Conservation (phyloP, 148 eudicot species). For the Nyssa sinensis region DNA sequence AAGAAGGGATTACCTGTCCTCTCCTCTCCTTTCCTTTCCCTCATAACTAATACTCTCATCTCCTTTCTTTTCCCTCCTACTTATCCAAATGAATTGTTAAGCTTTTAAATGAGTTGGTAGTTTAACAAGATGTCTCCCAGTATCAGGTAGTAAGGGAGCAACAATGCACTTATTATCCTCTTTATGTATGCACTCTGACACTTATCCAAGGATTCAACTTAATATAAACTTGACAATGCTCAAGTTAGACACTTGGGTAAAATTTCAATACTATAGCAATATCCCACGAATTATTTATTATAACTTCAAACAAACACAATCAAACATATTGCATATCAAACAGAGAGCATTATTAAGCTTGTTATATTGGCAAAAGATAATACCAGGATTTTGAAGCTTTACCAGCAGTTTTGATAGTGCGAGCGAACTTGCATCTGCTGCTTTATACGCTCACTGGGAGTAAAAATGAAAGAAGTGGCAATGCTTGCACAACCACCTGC, state of each 20-base stretch:
- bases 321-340: slow-evolving; percentile 2
- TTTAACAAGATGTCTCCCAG: not conserved
- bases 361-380: not conserved
- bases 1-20: too few relatives aligned
- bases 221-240: not conserved
- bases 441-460: slow-evolving; percentile 96
- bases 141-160: not conserved
- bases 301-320: not conserved
- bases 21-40: too few relatives aligned
- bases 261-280: not conserved
- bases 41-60: too few relatives aligned
- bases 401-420: slow-evolving; percentile 89
- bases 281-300: not conserved
- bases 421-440: slow-evolving; percentile 99
- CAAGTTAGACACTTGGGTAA: not conserved
- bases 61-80: too few relatives aligned
- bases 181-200: not conserved
- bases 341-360: not conserved
- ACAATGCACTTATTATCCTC: not conserved
- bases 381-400: slow-evolving; percentile 21
- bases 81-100: too few relatives aligned
- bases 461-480: slow-evolving; percentile 90
- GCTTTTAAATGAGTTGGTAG: too few relatives aligned
- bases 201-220: not conserved
- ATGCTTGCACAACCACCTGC: slow-evolving; percentile 97